Conservation (phyloP, 1,284 basidiomycete genomes). For the Moesziomyces aphidis region DNA sequence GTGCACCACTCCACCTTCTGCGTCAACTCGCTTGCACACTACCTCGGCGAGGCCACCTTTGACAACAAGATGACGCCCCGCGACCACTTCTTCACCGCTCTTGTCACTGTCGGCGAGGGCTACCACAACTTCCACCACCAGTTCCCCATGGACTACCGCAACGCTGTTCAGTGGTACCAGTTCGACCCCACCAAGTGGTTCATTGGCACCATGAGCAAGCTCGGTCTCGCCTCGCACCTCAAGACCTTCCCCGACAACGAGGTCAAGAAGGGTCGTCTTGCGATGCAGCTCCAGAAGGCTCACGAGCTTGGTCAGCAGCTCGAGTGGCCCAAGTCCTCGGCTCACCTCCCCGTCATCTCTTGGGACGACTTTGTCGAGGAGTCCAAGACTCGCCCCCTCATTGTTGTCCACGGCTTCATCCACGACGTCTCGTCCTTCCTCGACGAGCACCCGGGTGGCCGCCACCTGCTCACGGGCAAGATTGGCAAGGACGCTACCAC, state of each 20-base stretch:
- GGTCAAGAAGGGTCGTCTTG: slow-evolving; percentile 64
- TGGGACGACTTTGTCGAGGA: slow-evolving; percentile 66
- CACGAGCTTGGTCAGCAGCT: slow-evolving; percentile 53
- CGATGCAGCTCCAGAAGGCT: slow-evolving; percentile 63
- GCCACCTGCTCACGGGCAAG: slow-evolving; percentile 57
- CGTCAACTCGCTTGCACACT: slow-evolving; percentile 67
- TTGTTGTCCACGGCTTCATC: slow-evolving; percentile 65
- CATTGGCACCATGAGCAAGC: slow-evolving; percentile 53
- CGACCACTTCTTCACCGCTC: slow-evolving; percentile 65
- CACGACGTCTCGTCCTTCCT: slow-evolving; percentile 65
- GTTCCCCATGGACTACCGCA: slow-evolving; percentile 68
- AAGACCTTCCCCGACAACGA: slow-evolving; percentile 68
- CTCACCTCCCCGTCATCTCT: slow-evolving; percentile 65
- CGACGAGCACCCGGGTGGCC: slow-evolving; percentile 66
- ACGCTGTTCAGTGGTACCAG: slow-evolving; percentile 66
- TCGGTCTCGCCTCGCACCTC: slow-evolving; percentile 65
- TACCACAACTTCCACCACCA: slow-evolving; percentile 68
- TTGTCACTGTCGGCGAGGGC: slow-evolving; percentile 66
- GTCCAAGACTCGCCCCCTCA: slow-evolving; percentile 63
- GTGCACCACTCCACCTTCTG: slow-evolving; percentile 68
- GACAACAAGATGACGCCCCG: slow-evolving; percentile 67
- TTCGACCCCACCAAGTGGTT: slow-evolving; percentile 68
- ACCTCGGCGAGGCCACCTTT: slow-evolving; percentile 66
- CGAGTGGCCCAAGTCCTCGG: slow-evolving; percentile 58
- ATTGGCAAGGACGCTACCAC: slow-evolving; percentile 66